Base-by-base conservation (phyloP, 2,329 filamentous ascomycete genomes). In the Pseudogymnoascus sp. region DNA sequence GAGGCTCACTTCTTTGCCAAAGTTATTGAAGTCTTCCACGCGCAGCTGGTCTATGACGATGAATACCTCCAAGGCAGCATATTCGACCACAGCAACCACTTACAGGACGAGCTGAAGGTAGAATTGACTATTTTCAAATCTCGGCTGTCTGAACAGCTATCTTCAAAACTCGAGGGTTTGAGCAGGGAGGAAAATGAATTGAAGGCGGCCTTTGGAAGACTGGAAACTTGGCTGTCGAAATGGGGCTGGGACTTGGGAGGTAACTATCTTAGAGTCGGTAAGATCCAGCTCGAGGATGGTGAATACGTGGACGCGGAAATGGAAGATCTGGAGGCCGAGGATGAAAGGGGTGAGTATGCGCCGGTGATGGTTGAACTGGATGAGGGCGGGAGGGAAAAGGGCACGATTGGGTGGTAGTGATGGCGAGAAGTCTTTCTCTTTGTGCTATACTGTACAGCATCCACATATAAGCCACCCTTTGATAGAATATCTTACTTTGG, bases 231-330 rank as follows among this genome's bases (percentile, higher is more conserved):
- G 74, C 71, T 83, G 3, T 77, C 76, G 77, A 76, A 74, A 57
- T 75, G 75, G 60, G 83, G 79, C 3, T 87, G 85, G 85, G 82
- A 87, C 63, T 72, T 87, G 11, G 71, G 78, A 14, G 79, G 76
- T 6, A 77, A 82, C 64, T 83, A 82, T 67, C 70, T 83, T 5
- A 76, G 80, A 3, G 75, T 75, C 19, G 81, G 81, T 1, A 78
- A 75, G 62, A 71, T 81, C 25, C 82, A 79, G 75, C 75, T 83
- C 60, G 81, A 84, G 65, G 81, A 84, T 68, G 80, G 82, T 25
- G 78, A 84, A 72, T 70, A 80, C 66, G 76, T 83, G 0, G 77
- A 80, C 62, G 71, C 79, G 2, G 79, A 81, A 69, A 72, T 81
- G 62, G 74, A 76, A 1, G 81, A 84, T 54, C 76, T 84, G 41